Base-by-base conservation (phyloP, 495 filamentous ascomycete species). In the Evernia prunastri region DNA sequence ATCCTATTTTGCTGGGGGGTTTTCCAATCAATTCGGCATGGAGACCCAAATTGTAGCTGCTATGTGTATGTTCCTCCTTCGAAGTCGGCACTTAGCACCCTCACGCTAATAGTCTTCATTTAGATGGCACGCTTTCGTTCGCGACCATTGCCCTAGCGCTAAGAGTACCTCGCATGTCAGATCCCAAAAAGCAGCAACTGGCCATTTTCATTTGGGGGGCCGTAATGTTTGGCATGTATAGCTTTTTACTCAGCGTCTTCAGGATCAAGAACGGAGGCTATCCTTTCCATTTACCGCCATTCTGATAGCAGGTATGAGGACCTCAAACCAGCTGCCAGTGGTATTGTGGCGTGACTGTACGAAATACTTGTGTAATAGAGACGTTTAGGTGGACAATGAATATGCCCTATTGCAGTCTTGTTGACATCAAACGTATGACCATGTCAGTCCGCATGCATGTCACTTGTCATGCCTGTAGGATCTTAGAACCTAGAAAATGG, bases 21-120 rank as follows among this genome's bases (percentile, higher is more conserved):
- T 97, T 72, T 91, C 91, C 71, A 97, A 87, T 72, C 94, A 99
- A 72, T 96, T 88, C 72, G 94, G 95, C 12, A 78, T 97, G 70
- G 94, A 99, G 78, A 96, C 94, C 3, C 94, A 99, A 73, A 92
- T 99, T 68, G 79, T 99, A 33, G 94, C 92, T 68, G 90, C 90
- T 23, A 89, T 97, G 66, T 99, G 94, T 98, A 86, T 79, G 93
- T 86, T 15, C 43, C 18, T 54, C 39, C 39, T 39, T 18, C 35
- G 17, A 58, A 25, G 2, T 15, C 27, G 25, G 17, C 56, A 3
- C 20, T 33, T 29, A 17, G 17, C 33, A 47, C 15, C 36, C 51
- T 7, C 27, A 42, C 7, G 11, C 33, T 57, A 58, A 60, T 72
- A 77, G 69, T 78, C 67, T 31, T 3, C 29, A 62, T 64, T 11